Conservation (phyloP, 2,329 filamentous ascomycete genomes). For the Aspergillus pseudoterreus region DNA sequence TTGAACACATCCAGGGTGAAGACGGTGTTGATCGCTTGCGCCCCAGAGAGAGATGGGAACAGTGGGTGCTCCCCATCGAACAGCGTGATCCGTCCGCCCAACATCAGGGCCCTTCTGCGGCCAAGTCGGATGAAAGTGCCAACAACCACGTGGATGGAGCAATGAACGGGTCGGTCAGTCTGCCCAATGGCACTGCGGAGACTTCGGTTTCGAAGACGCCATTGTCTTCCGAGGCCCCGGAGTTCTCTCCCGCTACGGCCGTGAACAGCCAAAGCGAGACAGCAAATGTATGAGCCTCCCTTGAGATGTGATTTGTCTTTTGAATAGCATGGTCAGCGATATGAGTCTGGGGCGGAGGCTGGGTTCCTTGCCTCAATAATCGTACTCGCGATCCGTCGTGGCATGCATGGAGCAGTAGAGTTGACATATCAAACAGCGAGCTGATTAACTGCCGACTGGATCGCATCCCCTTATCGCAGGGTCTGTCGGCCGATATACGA, state of each 20-base stretch:
- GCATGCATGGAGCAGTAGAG: conserved; percentile 48
- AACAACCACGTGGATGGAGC: conserved; percentile 26
- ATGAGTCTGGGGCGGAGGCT: conserved; percentile 8
- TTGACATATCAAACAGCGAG: conserved; percentile 46
- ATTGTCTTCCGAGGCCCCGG: conserved; percentile 61
- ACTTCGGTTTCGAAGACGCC: conserved; percentile 45
- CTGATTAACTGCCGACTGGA: conserved; percentile 30
- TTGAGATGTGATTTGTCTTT: conserved; percentile 37
- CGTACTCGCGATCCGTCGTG: conserved; percentile 45
- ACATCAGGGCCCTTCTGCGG: conserved; percentile 61
- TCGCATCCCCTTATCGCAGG: conserved; percentile 28
- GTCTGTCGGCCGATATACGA: conserved; percentile 22
- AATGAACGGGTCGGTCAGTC: conserved; percentile 29
- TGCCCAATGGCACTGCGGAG: conserved; percentile 39
- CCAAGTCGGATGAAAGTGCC: conserved; percentile 39
- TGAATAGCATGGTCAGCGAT: conserved; percentile 53
- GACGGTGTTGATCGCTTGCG: conserved; percentile 78
- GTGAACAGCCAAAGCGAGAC: conserved; percentile 29
- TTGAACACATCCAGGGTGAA: conserved; percentile 72
- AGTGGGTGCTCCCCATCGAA: conserved; percentile 70
- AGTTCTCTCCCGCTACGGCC: conserved; percentile 52
- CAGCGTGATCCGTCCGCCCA: conserved; percentile 71
- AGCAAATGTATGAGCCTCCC: conserved; percentile 33
- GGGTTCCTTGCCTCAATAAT: conserved; percentile 31
- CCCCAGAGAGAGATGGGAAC: conserved; percentile 69